Percentiles rank a stretch among this genome's conserved stretches.
Evolutionary conservation across 768 basidiomycete species (phyloP).

Genomic region (Termitomyces sp.): DNA sequence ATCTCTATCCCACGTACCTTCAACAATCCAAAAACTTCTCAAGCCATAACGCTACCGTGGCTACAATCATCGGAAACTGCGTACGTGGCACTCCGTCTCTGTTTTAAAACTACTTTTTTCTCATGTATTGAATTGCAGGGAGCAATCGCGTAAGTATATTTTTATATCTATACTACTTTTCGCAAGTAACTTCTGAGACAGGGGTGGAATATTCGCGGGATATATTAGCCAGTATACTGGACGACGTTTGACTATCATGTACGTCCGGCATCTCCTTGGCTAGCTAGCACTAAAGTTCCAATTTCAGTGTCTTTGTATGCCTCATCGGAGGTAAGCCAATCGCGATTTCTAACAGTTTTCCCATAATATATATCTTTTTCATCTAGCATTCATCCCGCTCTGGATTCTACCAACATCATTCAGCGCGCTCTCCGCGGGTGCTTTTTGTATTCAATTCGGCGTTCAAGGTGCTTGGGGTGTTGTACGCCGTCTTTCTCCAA

Average conservation of each 20-base stretch:
- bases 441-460: slow-evolving; percentile 83
- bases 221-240: slow-evolving; percentile 17
- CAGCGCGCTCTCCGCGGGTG: slow-evolving; percentile 67
- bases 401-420: slow-evolving; percentile 81
- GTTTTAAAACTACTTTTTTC: neutral
- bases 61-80: slow-evolving; percentile 65
- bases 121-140: slow-evolving; percentile 8
- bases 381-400: slow-evolving; percentile 54
- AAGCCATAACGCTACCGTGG: slow-evolving; percentile 42
- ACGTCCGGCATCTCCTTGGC: neutral
- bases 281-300: neutral
- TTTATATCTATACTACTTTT: neutral
- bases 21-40: slow-evolving; percentile 47
- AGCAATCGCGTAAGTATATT: slow-evolving; percentile 13
- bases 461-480: slow-evolving; percentile 92
- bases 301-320: slow-evolving; percentile 45
- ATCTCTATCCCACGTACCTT: slow-evolving; percentile 62
- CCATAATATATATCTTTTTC: neutral
- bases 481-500: slow-evolving; percentile 38
- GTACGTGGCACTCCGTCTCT: slow-evolving; percentile 14
- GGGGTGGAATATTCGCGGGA: slow-evolving; percentile 16
- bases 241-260: slow-evolving; percentile 20
- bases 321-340: slow-evolving; percentile 37
- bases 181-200: neutral
- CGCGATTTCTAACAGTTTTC: neutral